These are phyloP conservation scores for Chaetomium sp. DNA, from an alignment of 2,329 filamentous ascomycete species.

Conservation along the genomic window DNA sequence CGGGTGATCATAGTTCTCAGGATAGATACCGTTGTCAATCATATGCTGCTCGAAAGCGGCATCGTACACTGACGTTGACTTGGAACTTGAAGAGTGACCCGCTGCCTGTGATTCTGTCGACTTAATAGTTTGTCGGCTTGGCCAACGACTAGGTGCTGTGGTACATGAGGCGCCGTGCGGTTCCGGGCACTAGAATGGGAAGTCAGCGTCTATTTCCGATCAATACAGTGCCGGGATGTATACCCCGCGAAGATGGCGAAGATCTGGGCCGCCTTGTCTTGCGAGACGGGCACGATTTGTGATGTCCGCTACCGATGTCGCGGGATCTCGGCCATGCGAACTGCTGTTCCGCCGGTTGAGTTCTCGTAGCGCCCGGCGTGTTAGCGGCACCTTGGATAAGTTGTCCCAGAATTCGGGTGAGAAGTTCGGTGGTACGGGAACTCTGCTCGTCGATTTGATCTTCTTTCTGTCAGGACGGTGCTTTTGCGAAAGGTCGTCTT, in stretches of 20 bases:
- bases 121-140: background rate
- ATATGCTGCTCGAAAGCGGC: slow-evolving; percentile 25
- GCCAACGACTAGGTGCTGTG: slow-evolving; percentile 22
- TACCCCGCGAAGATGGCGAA: slow-evolving; percentile 31
- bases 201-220: slow-evolving; percentile 7
- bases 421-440: slow-evolving; percentile 3
- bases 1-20: too few relatives aligned
- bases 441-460: slow-evolving; percentile 2
- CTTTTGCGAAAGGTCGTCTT: slow-evolving; percentile 5
- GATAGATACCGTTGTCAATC: slow-evolving; percentile 23
- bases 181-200: slow-evolving; percentile 20
- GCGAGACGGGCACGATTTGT: slow-evolving; percentile 24
- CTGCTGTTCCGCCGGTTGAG: slow-evolving; percentile 18
- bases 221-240: slow-evolving; percentile 14
- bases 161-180: slow-evolving; percentile 10
- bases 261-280: slow-evolving; percentile 30
- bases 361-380: slow-evolving; percentile 16
- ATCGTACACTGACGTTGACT: slow-evolving; percentile 22
- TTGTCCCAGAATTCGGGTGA: slow-evolving; percentile 13
- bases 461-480: slow-evolving; percentile 3
- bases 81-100: slow-evolving; percentile 1
- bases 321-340: slow-evolving; percentile 6
- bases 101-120: background rate
- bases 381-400: slow-evolving; percentile 15
- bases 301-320: slow-evolving; percentile 12